phyloP scores from a whole-genome alignment of 768 basidiomycete genomes.

The Hypsizygus marmoreus region DNA sequence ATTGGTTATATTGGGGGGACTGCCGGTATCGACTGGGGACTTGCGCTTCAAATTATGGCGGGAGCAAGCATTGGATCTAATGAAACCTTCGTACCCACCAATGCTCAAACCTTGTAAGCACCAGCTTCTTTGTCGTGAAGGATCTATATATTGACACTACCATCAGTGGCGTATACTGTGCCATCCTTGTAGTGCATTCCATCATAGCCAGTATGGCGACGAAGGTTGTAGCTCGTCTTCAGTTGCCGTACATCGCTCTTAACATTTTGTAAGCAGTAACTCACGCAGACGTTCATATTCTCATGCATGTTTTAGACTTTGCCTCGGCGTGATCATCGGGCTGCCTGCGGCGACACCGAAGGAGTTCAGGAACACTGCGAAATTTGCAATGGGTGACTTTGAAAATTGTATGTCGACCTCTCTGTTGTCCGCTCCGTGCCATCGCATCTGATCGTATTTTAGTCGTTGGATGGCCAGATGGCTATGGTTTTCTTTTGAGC shows the following conservation, averaged over 20 bases:
- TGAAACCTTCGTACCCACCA: conserved; percentile 42
- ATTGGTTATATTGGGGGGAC: conserved; percentile 50
- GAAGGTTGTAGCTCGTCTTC: conserved; percentile 63
- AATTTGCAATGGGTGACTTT: conserved; percentile 40
- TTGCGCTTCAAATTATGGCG: conserved; percentile 65
- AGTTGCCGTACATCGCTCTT: conserved; percentile 67
- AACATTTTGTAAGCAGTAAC: conserved; percentile 60
- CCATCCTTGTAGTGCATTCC: conserved; percentile 61
- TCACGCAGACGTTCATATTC: not conserved
- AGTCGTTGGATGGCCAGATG: conserved; percentile 60
- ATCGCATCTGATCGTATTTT: not conserved
- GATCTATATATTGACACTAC: too few relatives aligned
- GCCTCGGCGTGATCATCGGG: conserved; percentile 66
- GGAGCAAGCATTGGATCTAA: conserved; percentile 59
- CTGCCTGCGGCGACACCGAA: conserved; percentile 66
- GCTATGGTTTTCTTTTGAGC: conserved; percentile 55
- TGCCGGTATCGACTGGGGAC: conserved; percentile 68
- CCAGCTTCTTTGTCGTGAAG: not conserved
- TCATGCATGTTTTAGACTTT: conserved; percentile 41
- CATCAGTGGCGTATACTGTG: conserved; percentile 63
- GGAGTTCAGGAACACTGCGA: conserved; percentile 59
- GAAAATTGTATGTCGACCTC: conserved; percentile 47
- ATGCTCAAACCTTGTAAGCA: conserved; percentile 47
- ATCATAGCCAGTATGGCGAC: conserved; percentile 71
- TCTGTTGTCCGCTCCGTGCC: not conserved